Base-by-base conservation (phyloP, 1,284 basidiomycete genomes). In the Prillingera fragicola region DNA sequence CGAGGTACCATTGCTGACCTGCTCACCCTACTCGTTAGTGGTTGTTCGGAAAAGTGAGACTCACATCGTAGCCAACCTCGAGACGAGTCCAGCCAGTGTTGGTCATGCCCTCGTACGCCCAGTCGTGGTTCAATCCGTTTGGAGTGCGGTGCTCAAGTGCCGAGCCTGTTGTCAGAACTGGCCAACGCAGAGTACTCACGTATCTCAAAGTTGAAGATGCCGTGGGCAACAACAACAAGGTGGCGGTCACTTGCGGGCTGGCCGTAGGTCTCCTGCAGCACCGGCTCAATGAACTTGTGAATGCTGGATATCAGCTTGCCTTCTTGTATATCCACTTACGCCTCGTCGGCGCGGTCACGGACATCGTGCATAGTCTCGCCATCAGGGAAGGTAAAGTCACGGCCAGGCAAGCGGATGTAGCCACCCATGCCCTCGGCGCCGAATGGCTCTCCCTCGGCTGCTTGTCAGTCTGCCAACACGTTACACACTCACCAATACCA, bases 41-140 rank as follows among this genome's bases (percentile, higher is more conserved):
- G n/a, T 15, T 6, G 5, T n/a, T 9, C 24, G 7, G 17, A 3
- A 18, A 12, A 14, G n/a, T 8, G 17, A 8, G 8, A 52, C 63
- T 47, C 32, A 63, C 65, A 1, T 46, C 55, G 33, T 70, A 70
- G 6, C 63, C 72, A 5, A 76, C 35, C 49, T 75, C 70, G 33
- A 72, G 41, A 25, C 72, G 56, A 0, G 67, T 72, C 74, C 74
- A 77, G 1, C 71, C 75, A 6, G 75, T 76, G 53, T 77, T 75
- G 12, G 69, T 67, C 65, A 75, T 74, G 3, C 73, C 67, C 14
- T 65, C 59, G 33, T 70, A 73, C 13, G 61, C 56, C 61, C 73
- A 73, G 8, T 61, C 57, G 0, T 63, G 38, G 3, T 63, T 60
- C 13, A 64, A 62, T 21, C 68, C 57, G 7, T 59, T 54, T 27